Percentiles rank a stretch among this genome's conserved stretches.
Evolutionary conservation across 257 asterid genomes (phyloP).

Genomic region (Petunia secreta): DNA sequence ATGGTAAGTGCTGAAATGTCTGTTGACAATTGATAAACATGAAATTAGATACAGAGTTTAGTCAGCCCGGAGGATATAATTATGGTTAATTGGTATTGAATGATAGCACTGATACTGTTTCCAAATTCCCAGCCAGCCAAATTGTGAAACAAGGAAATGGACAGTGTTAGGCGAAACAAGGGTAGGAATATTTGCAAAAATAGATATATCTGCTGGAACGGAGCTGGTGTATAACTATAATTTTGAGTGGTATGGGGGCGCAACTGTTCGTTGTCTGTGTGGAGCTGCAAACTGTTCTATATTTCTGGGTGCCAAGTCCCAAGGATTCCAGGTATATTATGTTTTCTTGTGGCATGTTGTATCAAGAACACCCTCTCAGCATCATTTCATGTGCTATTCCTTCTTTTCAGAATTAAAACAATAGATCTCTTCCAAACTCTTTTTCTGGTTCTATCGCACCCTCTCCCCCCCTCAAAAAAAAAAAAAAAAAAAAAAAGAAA

Average conservation of each 20-base stretch:
- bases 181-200: constrained; percentile 87
- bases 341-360: neutral
- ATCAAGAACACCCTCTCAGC: neutral
- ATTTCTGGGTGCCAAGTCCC: constrained; percentile 96
- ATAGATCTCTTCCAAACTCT: neutral
- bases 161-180: constrained; percentile 85
- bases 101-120: neutral
- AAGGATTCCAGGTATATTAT: constrained; percentile 80
- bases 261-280: constrained; percentile 86
- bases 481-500: too few relatives aligned
- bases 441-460: neutral
- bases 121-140: constrained; percentile 71
- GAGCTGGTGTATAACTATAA: constrained; percentile 84
- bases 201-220: constrained; percentile 65
- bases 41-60: neutral
- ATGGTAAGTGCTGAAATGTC: constrained; percentile 57
- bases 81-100: neutral
- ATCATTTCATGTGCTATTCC: neutral
- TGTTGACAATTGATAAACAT: neutral
- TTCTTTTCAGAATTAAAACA: neutral
- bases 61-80: neutral
- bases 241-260: constrained; percentile 98
- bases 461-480: neutral
- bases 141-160: constrained; percentile 98
- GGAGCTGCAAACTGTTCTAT: constrained; percentile 87